Percentiles rank a stretch among this genome's conserved stretches.
These are phyloP conservation scores for Clausena lansium DNA, from an alignment of 345 rosid species.

Conservation along the genomic window DNA sequence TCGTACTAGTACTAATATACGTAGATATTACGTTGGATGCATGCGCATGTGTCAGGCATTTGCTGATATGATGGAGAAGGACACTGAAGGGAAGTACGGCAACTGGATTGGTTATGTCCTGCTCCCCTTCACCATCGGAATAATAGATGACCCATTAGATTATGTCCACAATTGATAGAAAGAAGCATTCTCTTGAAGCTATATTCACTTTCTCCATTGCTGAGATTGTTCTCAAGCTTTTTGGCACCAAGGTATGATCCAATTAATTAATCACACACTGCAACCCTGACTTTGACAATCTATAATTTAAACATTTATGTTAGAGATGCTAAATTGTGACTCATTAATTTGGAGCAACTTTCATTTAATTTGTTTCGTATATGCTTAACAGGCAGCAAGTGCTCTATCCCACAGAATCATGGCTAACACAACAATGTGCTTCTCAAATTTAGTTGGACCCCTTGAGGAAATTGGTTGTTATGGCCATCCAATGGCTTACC, in stretches of 20 bases:
- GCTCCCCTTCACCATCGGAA: background rate
- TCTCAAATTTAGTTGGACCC: conserved; percentile 35
- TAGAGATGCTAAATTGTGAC: no score
- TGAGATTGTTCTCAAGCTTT: conserved; percentile 20
- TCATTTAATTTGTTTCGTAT: no score
- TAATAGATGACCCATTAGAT: conserved; percentile 11
- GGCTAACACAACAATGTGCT: conserved; percentile 29
- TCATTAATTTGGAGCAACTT: no score
- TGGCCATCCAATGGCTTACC: conserved; percentile 29
- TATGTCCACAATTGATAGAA: conserved; percentile 4
- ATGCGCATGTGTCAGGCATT: conserved; percentile 13
- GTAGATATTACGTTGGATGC: background rate
- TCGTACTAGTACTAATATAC: background rate
- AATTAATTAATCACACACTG: background rate
- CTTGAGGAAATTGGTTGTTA: conserved; percentile 28
- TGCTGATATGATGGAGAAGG: conserved; percentile 33
- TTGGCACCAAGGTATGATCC: conserved; percentile 19
- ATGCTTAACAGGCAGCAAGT: conserved; percentile 23
- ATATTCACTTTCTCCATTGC: conserved; percentile 17
- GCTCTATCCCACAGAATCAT: conserved; percentile 25
- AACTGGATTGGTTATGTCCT: conserved; percentile 5
- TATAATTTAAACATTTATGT: background rate
- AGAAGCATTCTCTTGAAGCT: conserved; percentile 12
- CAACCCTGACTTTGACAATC: background rate
- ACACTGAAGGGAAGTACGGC: conserved; percentile 10